These are phyloP conservation scores for Penicillium expansum DNA, from an alignment of 2,329 filamentous ascomycete species.

Conservation along the genomic window DNA sequence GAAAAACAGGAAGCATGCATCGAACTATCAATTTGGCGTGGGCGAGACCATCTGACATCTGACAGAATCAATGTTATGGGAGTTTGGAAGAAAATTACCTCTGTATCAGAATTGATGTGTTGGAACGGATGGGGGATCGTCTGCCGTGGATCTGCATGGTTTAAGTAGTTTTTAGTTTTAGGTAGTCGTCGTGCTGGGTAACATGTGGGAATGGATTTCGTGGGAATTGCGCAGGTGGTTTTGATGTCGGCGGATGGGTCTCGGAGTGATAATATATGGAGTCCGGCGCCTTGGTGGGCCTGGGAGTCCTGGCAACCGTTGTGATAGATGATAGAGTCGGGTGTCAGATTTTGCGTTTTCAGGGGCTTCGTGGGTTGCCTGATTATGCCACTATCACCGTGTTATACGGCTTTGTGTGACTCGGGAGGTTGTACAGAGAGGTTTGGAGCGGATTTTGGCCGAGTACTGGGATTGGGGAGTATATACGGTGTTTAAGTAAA, in stretches of 20 bases:
- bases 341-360: constrained; percentile 1
- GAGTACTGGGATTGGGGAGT: background rate
- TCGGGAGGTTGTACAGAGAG: background rate
- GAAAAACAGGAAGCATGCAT: background rate
- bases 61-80: background rate
- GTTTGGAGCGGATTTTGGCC: background rate
- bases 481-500: background rate
- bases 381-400: background rate
- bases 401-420: background rate
- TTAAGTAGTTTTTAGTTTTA: constrained; percentile 5
- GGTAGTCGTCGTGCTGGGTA: background rate
- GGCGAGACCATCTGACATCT: background rate
- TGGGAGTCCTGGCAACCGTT: constrained; percentile 11
- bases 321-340: constrained; percentile 7
- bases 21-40: background rate
- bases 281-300: constrained; percentile 1
- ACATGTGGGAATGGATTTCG: constrained; percentile 10
- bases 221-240: constrained; percentile 2
- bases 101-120: constrained; percentile 13
- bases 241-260: constrained; percentile 4
- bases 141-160: constrained; percentile 9
- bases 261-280: constrained; percentile 9
- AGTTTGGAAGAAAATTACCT: constrained; percentile 5
- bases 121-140: constrained; percentile 3
- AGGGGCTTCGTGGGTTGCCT: constrained; percentile 5